Evolutionary conservation across 2,329 filamentous ascomycete species (phyloP), one percentile per base, ranked within the genome.

Genomic region (Waltergamsia citrina): DNA sequence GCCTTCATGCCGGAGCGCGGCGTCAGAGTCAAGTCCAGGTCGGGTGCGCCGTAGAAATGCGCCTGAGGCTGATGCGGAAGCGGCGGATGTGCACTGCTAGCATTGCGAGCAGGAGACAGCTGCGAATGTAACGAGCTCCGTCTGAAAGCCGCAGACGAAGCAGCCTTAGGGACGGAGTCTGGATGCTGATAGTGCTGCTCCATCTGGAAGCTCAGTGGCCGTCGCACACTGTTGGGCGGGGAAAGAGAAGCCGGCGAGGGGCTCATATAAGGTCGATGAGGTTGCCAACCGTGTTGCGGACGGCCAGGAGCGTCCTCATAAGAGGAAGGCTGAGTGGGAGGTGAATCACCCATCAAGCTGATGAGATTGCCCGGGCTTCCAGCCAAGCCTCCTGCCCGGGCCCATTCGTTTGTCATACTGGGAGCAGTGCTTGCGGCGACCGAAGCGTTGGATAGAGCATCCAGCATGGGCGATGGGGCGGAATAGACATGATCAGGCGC

Each of bases 11-110:
- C 72, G 14, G 68, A 60, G 28, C 62, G 64, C 12, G 62, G 57
- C 35, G 69, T 61, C 31, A 80, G 63, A 42, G 86, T 79, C 19
- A 87, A 64, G 44, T 90, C 81, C 21, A 88, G 66, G 43, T 88
- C 81, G 1, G 83, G 81, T 0, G 77, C 69, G 29, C 78, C 72
- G 51, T 86, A 87, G 54, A 84, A 90, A 57, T 88, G 83, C 14
- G 82, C 59, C 53, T 88, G 84, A 2, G 78, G 71, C 38, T 85
- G 74, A 50, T 88, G 83, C 4, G 84, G 82, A 8, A 81, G 69
- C 4, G 81, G 80, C n/a, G 75, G 76, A 33, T 74, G 67, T 23
- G 63, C 52, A n/a, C n/a, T n/a, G n/a, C n/a, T n/a, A 39, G 57
- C 49, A 38, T 54, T 53, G 36, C 71, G 67, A 10, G 63, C 61